phyloP scores from a whole-genome alignment of 2,329 filamentous ascomycete species.

The Juglanconis sp. region DNA sequence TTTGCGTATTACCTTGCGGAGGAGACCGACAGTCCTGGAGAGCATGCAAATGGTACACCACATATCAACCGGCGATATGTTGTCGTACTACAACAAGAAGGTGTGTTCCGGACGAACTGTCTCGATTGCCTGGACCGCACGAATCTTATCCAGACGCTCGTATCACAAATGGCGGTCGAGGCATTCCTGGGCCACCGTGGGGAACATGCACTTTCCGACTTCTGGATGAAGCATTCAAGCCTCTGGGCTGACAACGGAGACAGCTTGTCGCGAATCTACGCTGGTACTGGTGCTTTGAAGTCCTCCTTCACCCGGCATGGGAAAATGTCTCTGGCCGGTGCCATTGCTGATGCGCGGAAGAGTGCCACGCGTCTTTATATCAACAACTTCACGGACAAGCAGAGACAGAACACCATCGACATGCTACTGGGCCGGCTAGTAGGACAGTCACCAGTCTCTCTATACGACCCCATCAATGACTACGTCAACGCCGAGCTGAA shows the following conservation, averaged over 20 bases:
- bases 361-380: constrained; percentile 92
- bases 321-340: constrained; percentile 92
- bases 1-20: constrained; percentile 93
- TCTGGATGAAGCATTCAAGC: constrained; percentile 88
- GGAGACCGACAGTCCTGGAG: constrained; percentile 49
- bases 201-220: constrained; percentile 69
- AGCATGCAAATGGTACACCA: constrained; percentile 40
- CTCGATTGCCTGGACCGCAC: constrained; percentile 94
- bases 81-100: constrained; percentile 84
- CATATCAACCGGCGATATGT: constrained; percentile 47
- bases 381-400: constrained; percentile 96
- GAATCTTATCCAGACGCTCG: constrained; percentile 92
- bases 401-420: constrained; percentile 90
- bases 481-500: constrained; percentile 75
- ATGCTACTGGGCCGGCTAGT: constrained; percentile 83
- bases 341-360: constrained; percentile 92
- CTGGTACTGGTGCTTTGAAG: constrained; percentile 91
- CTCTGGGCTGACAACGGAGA: constrained; percentile 98
- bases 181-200: constrained; percentile 73
- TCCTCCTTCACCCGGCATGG: constrained; percentile 91
- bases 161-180: constrained; percentile 90
- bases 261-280: constrained; percentile 89
- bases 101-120: constrained; percentile 95
- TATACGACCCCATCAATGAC: constrained; percentile 94
- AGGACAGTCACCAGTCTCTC: constrained; percentile 76